Conservation (phyloP, 1,284 basidiomycete genomes). For the Leccinum griseonigrum region DNA sequence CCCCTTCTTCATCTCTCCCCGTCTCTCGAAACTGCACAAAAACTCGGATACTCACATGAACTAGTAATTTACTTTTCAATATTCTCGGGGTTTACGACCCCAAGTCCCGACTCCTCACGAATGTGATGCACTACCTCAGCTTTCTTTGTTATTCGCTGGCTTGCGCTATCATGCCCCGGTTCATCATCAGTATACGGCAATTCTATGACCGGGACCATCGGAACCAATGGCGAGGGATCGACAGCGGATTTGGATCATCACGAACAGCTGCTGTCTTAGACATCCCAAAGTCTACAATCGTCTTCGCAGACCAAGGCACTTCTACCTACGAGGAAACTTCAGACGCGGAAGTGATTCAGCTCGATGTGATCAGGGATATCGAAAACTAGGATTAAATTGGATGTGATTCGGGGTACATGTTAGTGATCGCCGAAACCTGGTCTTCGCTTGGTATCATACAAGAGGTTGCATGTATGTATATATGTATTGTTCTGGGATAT, state of each 20-base stretch:
- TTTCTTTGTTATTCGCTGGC: background rate
- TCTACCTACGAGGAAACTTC: background rate
- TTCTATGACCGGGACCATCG: background rate
- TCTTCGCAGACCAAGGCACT: background rate
- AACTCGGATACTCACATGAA: background rate
- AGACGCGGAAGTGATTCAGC: background rate
- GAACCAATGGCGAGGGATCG: background rate
- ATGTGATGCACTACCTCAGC: background rate
- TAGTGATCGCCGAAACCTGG: background rate
- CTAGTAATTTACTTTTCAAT: constrained; percentile 7
- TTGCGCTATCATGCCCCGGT: background rate
- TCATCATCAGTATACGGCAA: background rate
- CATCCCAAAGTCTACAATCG: background rate
- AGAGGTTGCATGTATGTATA: too few relatives aligned
- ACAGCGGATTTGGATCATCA: background rate
- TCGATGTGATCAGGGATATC: background rate
- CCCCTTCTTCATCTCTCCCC: too few relatives aligned
- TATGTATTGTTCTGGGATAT: background rate
- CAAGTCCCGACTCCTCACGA: background rate
- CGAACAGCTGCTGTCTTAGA: background rate
- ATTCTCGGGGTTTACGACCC: background rate
- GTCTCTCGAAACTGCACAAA: background rate
- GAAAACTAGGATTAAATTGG: background rate
- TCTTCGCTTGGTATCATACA: background rate
- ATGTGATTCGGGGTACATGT: background rate